Evolutionary conservation across 2,329 filamentous ascomycete genomes (phyloP), one percentile per base, ranked within the genome.

Genomic region (Alternaria postmessia): DNA sequence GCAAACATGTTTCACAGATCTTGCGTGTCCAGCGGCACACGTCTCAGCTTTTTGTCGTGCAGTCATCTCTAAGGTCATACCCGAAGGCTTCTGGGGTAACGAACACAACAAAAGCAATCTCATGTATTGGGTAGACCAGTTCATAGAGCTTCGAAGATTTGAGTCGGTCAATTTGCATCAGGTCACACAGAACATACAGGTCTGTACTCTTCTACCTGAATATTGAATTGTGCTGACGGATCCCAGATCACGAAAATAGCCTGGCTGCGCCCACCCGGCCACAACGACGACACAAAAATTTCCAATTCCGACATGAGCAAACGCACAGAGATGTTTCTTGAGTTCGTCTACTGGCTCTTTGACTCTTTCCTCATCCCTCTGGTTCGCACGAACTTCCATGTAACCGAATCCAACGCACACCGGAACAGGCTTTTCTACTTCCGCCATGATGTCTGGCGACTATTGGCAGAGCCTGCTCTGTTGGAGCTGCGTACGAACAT

Each of bases 301-400:
- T 91, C 91, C 61, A 82, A 84, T 60, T 89, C 90, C 0, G 94
- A 98, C 72, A 82, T 86, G 30, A 80, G 81, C 7, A 98, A 97
- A 77, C 89, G 94, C 11, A 82, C 81, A 26, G 91, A 97, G 72
- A 84, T 98, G 0, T 87, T 97, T 49, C 80, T 88, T 54, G 95
- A 99, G 75, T 89, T 98, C 59, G 71, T 98, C 7, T 98, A 97
- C 80, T 99, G 94, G 75, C 67, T 96, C 4, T 95, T 99, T 71
- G 95, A 99, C 78, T 97, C 94, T 0, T 84, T 97, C 22, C 75
- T 99, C 57, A 91, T 98, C 69, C 94, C 95, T 9, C 84, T 99
- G 7, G 86, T 98, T 48, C 88, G 92, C 34, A 89, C 87, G 63
- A 94, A 95, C 71, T 99, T 99, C 72, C 94, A 98, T 73, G 91